Base-by-base conservation (phyloP, 2,329 filamentous ascomycete genomes). In the Incumbomyces delicatus region DNA sequence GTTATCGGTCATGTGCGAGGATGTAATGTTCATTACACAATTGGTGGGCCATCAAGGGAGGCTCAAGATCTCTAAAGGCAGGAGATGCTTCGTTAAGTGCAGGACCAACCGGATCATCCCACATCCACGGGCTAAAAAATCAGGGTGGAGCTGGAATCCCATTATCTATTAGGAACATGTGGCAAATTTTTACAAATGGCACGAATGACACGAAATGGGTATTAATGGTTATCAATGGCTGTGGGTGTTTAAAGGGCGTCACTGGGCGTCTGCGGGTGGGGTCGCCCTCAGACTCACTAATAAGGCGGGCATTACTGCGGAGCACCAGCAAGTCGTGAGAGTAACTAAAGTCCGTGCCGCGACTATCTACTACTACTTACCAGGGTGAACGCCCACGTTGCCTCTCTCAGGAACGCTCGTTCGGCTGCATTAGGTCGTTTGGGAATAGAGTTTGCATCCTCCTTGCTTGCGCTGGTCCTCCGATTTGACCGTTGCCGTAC, bases 351-450 rank as follows among this genome's bases (percentile, higher is more conserved):
- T n/a, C n/a, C n/a, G n/a, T n/a, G n/a, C n/a, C n/a, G n/a, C n/a
- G n/a, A n/a, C n/a, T n/a, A n/a, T n/a, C n/a, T n/a, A n/a, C n/a
- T n/a, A n/a, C n/a, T n/a, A n/a, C n/a, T n/a, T n/a, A n/a, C n/a
- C n/a, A n/a, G n/a, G n/a, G n/a, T 27, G 22, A 4, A n/a, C 17
- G 35, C 17, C 14, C 22, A 27, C 14, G 41, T 35, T 16, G 90
- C 68, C 1, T 84, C 76, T 66, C 96, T 95, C 18, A 81, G 85
- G 61, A 95, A 95, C 16, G 83, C 83, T 13, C 83, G 77, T 14
- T 70, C 33, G 42, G 42, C 34, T 37, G 33, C 34, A 29, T 14
- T 45, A 38, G 22, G 14, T 14, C 18, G 3, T 45, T n/a, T 14
- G 10, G 42, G 42, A 30, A 16, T 37, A 45, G 38, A 41, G 30